These are phyloP conservation scores for Penicillium concentricum DNA, from an alignment of 2,329 filamentous ascomycete species.

Conservation along the genomic window DNA sequence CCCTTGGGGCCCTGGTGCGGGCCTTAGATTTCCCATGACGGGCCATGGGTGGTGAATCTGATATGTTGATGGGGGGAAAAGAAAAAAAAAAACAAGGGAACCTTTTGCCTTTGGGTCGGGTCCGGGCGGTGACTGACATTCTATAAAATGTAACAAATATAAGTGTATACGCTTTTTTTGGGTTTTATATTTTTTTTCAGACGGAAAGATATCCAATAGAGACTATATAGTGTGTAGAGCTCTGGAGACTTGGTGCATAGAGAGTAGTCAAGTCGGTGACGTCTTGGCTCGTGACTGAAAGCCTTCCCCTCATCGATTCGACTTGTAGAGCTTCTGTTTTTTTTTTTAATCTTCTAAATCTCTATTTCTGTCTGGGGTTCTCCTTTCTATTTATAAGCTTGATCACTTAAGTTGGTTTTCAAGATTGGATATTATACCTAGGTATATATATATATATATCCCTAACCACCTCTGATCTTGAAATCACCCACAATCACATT, in stretches of 20 bases:
- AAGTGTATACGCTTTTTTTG: background rate
- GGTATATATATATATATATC: background rate
- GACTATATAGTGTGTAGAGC: too few relatives aligned
- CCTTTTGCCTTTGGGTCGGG: background rate
- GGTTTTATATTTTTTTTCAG: background rate
- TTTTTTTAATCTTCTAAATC: background rate
- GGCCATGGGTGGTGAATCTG: constrained; percentile 17
- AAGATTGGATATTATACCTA: background rate
- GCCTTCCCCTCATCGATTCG: constrained; percentile 1
- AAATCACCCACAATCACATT: background rate
- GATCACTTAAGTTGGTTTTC: background rate
- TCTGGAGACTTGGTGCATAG: too few relatives aligned
- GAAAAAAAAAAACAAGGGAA: background rate
- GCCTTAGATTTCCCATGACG: constrained; percentile 28
- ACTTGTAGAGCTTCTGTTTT: background rate
- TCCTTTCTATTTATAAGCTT: background rate
- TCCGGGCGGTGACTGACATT: constrained; percentile 3
- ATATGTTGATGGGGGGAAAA: background rate
- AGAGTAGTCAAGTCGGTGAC: background rate
- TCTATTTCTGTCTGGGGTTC: background rate
- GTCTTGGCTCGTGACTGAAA: constrained; percentile 6
- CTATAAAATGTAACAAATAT: background rate
- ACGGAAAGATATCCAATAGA: too few relatives aligned
- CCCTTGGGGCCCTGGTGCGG: constrained; percentile 13
- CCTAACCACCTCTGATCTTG: background rate